Percentiles rank a stretch among this genome's conserved stretches.
phyloP scores from a whole-genome alignment of 768 basidiomycete species.

The Boletus subparvulus region DNA sequence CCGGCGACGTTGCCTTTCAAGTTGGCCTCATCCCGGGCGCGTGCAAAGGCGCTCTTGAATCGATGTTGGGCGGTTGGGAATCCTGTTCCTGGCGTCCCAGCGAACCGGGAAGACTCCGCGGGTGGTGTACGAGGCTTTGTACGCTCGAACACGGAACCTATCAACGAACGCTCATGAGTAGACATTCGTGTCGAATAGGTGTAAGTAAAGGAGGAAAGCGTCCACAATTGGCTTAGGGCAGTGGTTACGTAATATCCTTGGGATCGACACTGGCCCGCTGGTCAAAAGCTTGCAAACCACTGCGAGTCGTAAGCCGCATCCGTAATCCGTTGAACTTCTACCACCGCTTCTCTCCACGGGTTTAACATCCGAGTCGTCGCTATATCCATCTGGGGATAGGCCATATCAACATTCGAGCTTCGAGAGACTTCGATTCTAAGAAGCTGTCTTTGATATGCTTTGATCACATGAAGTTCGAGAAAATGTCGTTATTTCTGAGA shows the following conservation, averaged over 20 bases:
- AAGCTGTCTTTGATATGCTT: too few species aligned
- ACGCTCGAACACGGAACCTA: constrained; percentile 51
- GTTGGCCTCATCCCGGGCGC: constrained; percentile 40
- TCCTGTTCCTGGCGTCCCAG: constrained; percentile 38
- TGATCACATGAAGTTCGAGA: too few species aligned
- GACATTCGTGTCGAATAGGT: constrained; percentile 18
- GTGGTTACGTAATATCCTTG: constrained; percentile 11
- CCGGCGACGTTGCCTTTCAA: constrained; percentile 19
- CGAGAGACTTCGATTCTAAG: too few species aligned
- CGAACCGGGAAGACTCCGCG: constrained; percentile 23
- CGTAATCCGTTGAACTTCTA: too few species aligned
- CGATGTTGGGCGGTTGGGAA: constrained; percentile 68
- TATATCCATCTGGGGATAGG: too few species aligned
- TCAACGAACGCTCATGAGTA: constrained; percentile 27
- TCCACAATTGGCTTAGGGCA: neutral
- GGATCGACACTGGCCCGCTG: too few species aligned
- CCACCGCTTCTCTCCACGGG: too few species aligned
- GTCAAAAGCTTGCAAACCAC: too few species aligned
- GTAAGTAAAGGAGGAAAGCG: neutral
- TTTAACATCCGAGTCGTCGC: too few species aligned
- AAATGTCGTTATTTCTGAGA: too few species aligned
- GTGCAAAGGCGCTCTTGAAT: constrained; percentile 59
- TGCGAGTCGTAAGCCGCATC: too few species aligned
- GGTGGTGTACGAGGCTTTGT: constrained; percentile 26
- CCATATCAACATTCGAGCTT: too few species aligned